phyloP scores from a whole-genome alignment of 371 early-diverging fungal species.

The Sporodiniella umbellata region DNA sequence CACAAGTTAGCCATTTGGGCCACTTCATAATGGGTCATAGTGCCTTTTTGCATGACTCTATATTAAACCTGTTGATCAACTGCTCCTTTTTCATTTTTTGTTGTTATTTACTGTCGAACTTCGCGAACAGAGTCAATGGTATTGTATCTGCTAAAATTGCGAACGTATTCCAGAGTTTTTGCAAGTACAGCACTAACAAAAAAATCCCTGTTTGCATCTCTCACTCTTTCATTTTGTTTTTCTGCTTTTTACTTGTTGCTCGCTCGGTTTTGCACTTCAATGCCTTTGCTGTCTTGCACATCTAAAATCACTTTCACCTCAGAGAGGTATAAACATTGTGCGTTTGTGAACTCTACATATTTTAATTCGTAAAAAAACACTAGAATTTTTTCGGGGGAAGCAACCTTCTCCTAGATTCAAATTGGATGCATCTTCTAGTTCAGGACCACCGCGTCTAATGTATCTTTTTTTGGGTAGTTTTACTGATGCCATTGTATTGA shows the following conservation, averaged over 20 bases:
- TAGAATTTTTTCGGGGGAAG: background rate
- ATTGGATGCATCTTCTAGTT: slow-evolving; percentile 72
- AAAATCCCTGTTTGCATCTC: background rate
- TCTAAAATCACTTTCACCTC: slow-evolving; percentile 82
- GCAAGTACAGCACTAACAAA: slow-evolving; percentile 45
- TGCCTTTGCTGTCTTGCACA: slow-evolving; percentile 52
- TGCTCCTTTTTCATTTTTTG: background rate
- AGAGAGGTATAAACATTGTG: slow-evolving; percentile 83
- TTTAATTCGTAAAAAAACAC: background rate
- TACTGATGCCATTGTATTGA: slow-evolving; percentile 5
- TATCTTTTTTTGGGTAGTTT: slow-evolving; percentile 34
- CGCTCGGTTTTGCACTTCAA: slow-evolving; percentile 30
- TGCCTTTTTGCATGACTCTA: slow-evolving; percentile 54
- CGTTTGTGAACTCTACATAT: slow-evolving; percentile 69
- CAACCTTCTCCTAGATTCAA: slow-evolving; percentile 72
- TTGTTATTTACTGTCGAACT: slow-evolving; percentile 67
- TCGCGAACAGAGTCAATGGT: slow-evolving; percentile 84
- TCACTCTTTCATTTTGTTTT: background rate
- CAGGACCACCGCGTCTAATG: slow-evolving; percentile 56
- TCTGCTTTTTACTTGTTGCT: slow-evolving; percentile 42
- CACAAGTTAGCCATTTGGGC: slow-evolving; percentile 89
- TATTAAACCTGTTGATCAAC: background rate
- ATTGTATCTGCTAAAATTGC: slow-evolving; percentile 76
- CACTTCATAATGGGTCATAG: slow-evolving; percentile 76
- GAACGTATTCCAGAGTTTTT: slow-evolving; percentile 80